Evolutionary conservation across 2,329 filamentous ascomycete genomes (phyloP), one percentile per base, ranked within the genome.

Genomic region (Exophiala phaeomuriformis): DNA sequence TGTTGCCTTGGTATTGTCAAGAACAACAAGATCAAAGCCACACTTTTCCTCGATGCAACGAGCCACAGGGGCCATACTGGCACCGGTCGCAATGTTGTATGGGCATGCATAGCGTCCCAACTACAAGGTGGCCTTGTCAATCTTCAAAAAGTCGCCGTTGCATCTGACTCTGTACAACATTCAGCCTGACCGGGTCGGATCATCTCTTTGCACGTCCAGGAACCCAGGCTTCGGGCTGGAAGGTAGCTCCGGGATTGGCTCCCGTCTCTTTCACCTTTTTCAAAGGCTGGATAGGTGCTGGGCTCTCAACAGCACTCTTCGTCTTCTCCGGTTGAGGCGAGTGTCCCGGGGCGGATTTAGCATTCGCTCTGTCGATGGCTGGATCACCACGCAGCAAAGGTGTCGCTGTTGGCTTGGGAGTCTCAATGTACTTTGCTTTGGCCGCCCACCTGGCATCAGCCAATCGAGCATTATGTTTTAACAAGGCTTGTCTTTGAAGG

Each of bases 401-500:
- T 45, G 49, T 49, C 12, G 39, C 45, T 8, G 53, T 29, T 12
- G 70, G 72, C 40, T 74, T 69, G 1, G 80, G 80, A 49, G 72
- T 72, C 63, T 84, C 80, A 36, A 84, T 73, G 54, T 74, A 78
- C 3, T 77, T 81, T 1, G 79, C 75, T 59, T 81, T 77, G 46
- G 74, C 75, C 5, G 76, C 79, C 81, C 81, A 85, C 58, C 79
- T 71, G 57, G 78, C 77, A 64, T 84, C 81, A 37, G 82, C 82
- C 41, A 77, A 68, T 44, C 72, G 75, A 2, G 81, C 82, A 27
- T 84, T 74, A 47, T 78, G 64, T 64, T 82, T 83, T 63, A 84
- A 77, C 53, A 74, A 74, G n/a, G 71, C 68, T 64, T 81, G 80
- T 30, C 82, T 73, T 33, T 74, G 61, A 43, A 82, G 58, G 54